Conservation (phyloP, 192 early-diverging fungal genomes). For the Coemansia sp. region DNA sequence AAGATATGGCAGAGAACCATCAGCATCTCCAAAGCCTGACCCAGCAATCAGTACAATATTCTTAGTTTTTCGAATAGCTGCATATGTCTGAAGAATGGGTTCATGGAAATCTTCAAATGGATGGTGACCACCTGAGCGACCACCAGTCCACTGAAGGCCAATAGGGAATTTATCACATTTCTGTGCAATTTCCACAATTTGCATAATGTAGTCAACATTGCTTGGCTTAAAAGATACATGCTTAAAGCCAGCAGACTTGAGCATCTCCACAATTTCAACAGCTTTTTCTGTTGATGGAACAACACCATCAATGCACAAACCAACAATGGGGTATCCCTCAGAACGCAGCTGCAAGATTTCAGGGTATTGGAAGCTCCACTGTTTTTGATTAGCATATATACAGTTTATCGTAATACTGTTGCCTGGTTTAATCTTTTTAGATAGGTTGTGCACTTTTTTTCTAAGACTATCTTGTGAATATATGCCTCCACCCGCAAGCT, state of each 20-base stretch:
- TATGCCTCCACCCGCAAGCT: slow-evolving; percentile 90
- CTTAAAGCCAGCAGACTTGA: slow-evolving; percentile 73
- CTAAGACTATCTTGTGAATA: slow-evolving; percentile 71
- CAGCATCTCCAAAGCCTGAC: slow-evolving; percentile 88
- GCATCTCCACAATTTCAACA: slow-evolving; percentile 70
- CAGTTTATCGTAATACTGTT: slow-evolving; percentile 90
- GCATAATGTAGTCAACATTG: slow-evolving; percentile 69
- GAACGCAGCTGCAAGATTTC: slow-evolving; percentile 74
- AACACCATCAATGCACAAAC: slow-evolving; percentile 89
- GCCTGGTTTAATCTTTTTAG: slow-evolving; percentile 67
- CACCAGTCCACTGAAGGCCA: slow-evolving; percentile 90
- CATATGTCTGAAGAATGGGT: slow-evolving; percentile 79
- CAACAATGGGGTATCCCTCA: slow-evolving; percentile 86
- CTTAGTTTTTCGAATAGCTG: slow-evolving; percentile 63
- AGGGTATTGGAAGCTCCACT: slow-evolving; percentile 84
- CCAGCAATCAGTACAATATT: slow-evolving; percentile 90
- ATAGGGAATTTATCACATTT: slow-evolving; percentile 63
- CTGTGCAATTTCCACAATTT: slow-evolving; percentile 60
- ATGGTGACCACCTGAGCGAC: slow-evolving; percentile 90
- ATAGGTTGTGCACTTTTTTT: slow-evolving; percentile 69
- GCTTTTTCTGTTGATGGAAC: slow-evolving; percentile 85
- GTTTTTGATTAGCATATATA: slow-evolving; percentile 84
- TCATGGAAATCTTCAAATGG: slow-evolving; percentile 87
- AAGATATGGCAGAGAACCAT: slow-evolving; percentile 86
- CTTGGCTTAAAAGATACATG: slow-evolving; percentile 88